Conservation (phyloP, 164 flowering plant species). For the Warburgia ugandensis region DNA sequence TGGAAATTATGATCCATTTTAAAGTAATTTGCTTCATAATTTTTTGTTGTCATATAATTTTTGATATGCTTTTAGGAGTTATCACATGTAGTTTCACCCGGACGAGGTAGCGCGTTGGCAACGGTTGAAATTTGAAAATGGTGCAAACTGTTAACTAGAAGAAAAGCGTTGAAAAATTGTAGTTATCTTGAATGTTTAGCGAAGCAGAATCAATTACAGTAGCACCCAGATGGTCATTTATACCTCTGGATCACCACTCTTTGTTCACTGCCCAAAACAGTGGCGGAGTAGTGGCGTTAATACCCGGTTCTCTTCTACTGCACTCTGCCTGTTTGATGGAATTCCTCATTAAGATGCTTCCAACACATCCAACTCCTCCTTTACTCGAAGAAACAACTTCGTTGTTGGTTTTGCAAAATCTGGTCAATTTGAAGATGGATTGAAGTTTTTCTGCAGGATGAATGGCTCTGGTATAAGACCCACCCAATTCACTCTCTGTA, state of each 20-base stretch:
- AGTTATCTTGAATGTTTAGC: too few species aligned
- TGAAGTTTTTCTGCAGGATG: slow-evolving; percentile 17
- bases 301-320: neutral
- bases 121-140: too few species aligned
- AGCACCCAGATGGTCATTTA: neutral
- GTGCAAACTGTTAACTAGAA: too few species aligned
- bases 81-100: too few species aligned
- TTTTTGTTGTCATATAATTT: too few species aligned
- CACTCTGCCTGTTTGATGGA: slow-evolving; percentile 15
- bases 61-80: too few species aligned
- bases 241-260: neutral
- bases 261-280: neutral
- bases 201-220: too few species aligned
- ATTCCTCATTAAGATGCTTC: slow-evolving; percentile 7
- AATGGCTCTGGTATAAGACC: slow-evolving; percentile 12
- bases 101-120: too few species aligned
- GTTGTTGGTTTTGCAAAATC: slow-evolving; percentile 9
- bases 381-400: neutral
- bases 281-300: neutral
- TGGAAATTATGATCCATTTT: too few species aligned
- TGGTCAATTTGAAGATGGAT: slow-evolving; percentile 15
- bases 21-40: too few species aligned
- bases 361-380: neutral
- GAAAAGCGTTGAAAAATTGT: too few species aligned
- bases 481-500: slow-evolving; percentile 21